Evolutionary conservation across 2,329 filamentous ascomycete species (phyloP).

Genomic region (Exophiala sp.): DNA sequence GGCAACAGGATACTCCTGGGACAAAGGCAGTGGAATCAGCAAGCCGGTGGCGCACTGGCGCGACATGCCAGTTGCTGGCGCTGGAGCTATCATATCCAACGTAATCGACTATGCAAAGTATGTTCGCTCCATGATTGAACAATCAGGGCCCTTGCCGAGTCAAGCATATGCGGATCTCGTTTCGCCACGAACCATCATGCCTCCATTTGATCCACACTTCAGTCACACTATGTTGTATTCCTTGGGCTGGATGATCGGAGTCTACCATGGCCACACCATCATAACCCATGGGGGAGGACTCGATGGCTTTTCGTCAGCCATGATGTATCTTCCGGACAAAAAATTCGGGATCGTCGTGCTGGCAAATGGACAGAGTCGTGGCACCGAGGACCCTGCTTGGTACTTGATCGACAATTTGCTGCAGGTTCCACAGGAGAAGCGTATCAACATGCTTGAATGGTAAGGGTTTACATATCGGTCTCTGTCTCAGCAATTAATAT

Average conservation of each 20-base stretch:
- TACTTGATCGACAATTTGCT: no score
- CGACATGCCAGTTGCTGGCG: slow-evolving; percentile 18
- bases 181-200: background rate
- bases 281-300: slow-evolving; percentile 6
- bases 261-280: background rate
- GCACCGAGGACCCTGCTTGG: no score
- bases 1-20: slow-evolving; percentile 29
- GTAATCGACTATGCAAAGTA: slow-evolving; percentile 47
- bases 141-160: background rate
- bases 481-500: no score
- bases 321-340: slow-evolving; percentile 9
- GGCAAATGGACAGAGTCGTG: background rate
- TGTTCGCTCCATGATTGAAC: slow-evolving; percentile 40
- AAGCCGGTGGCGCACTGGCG: slow-evolving; percentile 4
- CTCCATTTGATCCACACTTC: background rate
- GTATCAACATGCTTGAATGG: no score
- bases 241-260: background rate
- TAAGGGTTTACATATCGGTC: no score
- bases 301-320: slow-evolving; percentile 5
- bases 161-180: background rate
- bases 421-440: no score
- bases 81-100: slow-evolving; percentile 33
- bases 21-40: slow-evolving; percentile 9
- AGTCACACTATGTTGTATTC: background rate
- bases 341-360: slow-evolving; percentile 6